Evolutionary conservation across 495 filamentous ascomycete genomes (phyloP), one percentile per base, ranked within the genome.

Genomic region (Penicillium alfredii): DNA sequence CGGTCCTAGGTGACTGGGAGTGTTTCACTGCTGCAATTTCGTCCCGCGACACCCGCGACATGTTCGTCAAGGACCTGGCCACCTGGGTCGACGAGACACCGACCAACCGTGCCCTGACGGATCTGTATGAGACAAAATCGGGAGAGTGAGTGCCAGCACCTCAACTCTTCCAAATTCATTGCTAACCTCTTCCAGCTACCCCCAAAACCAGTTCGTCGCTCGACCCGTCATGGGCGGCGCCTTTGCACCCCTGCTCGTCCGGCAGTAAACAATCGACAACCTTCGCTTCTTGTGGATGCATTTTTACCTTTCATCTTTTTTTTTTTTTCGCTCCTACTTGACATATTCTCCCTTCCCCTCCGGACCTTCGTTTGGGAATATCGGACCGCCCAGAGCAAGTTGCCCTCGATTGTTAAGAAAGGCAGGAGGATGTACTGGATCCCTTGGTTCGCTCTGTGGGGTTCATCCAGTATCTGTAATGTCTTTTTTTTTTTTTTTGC

Each of bases 61-160:
- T 69, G 64, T 68, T 79, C 43, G 63, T 74, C 47, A 33, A 42
- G 9, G 41, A 61, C 9, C 39, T 80, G 8, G 69, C 65, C 2
- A 62, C 49, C 11, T 80, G 70, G 69, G 64, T 78, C 40, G 67
- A 69, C 23, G 48, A 71, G 23, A 77, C 76, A 8, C 64, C 75
- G 0, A 73, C 72, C 5, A 71, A 71, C 42, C 60, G 46, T 10
- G 55, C 75, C 13, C 43, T 78, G 29, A 75, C 73, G 3, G 76
- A 80, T 51, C 45, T 78, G n/a, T 78, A 76, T 44, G 60, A 74
- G 17, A 69, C 70, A 2, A 41, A 44, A 7, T 49, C 39, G 7
- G 73, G 68, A 55, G 58, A 65, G 63, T 69, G 42, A 53, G 66
- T 66, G 13, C 25, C 15, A 4, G 2, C 16, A 4, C 3, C 17